Evolutionary conservation across 495 filamentous ascomycete genomes (phyloP).

Genomic region (Margaritispora aquatica): DNA sequence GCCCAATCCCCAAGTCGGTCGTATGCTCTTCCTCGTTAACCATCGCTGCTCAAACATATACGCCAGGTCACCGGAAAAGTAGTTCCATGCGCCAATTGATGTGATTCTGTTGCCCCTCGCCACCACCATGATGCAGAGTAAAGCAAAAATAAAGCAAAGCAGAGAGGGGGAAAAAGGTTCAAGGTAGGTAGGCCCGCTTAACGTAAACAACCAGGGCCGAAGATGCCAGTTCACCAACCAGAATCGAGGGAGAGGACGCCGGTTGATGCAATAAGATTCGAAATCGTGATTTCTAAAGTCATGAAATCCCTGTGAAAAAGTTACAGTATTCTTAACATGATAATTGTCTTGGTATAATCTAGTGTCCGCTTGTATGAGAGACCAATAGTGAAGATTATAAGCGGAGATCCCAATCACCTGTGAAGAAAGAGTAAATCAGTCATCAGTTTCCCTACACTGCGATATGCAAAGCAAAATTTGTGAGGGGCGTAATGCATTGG

Average conservation of each 20-base stretch:
- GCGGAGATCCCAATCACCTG: constrained; percentile 34
- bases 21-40: neutral
- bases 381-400: constrained; percentile 20
- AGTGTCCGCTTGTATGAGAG: neutral
- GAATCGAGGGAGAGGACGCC: neutral
- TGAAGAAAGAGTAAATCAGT: constrained; percentile 13
- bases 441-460: constrained; percentile 6
- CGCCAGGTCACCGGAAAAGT: neutral
- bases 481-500: too few species aligned
- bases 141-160: neutral
- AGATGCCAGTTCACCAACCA: neutral
- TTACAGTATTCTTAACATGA: neutral
- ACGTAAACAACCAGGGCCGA: neutral
- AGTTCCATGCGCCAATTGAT: neutral
- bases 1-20: neutral
- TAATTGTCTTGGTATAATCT: neutral
- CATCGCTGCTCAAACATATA: neutral
- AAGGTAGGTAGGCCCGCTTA: too few species aligned
- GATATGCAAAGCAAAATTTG: too few species aligned
- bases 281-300: neutral
- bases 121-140: neutral
- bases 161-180: too few species aligned
- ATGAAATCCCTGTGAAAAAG: neutral
- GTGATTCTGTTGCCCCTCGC: neutral
- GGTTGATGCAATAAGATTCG: neutral